These are phyloP conservation scores for Lepidium africanum DNA, from an alignment of 345 rosid genomes.

Conservation along the genomic window DNA sequence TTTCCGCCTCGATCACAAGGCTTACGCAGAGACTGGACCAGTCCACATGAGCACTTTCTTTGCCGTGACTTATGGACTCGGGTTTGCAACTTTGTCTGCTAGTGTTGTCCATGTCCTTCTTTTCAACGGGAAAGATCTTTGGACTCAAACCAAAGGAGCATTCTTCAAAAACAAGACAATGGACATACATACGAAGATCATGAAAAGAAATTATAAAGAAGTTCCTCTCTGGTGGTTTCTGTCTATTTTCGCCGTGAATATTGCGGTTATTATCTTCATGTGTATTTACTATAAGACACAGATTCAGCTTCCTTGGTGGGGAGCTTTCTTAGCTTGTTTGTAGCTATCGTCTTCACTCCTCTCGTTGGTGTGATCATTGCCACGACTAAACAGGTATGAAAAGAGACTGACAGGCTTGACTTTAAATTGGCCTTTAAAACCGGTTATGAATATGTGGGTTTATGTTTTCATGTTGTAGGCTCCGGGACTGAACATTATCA, in stretches of 20 bases:
- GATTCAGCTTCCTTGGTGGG: constrained; percentile 92
- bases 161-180: constrained; percentile 37
- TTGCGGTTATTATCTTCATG: constrained; percentile 44
- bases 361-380: constrained; percentile 72
- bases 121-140: constrained; percentile 62
- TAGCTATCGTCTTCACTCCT: constrained; percentile 74
- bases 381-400: constrained; percentile 57
- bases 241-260: constrained; percentile 39
- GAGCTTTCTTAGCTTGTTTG: constrained; percentile 62
- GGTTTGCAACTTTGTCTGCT: constrained; percentile 69
- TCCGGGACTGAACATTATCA: constrained; percentile 77
- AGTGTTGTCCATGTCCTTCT: constrained; percentile 59
- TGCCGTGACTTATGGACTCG: constrained; percentile 72
- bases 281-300: constrained; percentile 45
- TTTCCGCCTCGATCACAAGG: constrained; percentile 52
- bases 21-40: constrained; percentile 43
- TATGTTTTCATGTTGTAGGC: constrained; percentile 8
- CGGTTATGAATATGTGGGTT: not conserved
- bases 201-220: constrained; percentile 50
- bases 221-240: constrained; percentile 86
- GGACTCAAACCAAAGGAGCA: constrained; percentile 48
- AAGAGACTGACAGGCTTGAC: not conserved
- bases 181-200: constrained; percentile 72
- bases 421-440: not conserved
- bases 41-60: constrained; percentile 68